Base-by-base conservation (phyloP, 2,329 filamentous ascomycete genomes). In the Neoscytalidium dimidiatum region DNA sequence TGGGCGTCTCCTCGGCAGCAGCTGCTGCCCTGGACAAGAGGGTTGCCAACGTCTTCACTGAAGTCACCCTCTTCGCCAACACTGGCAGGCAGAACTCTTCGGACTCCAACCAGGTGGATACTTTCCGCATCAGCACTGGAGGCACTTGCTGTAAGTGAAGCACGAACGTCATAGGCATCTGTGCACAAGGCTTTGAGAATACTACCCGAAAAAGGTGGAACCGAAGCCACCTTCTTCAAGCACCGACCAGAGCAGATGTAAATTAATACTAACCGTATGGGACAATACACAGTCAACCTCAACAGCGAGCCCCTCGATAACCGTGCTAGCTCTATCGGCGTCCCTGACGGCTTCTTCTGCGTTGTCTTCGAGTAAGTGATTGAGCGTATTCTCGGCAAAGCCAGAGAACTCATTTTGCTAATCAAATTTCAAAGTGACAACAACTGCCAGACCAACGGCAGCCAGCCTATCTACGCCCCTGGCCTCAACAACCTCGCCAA, bases 31-130 rank as follows among this genome's bases (percentile, higher is more conserved):
- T 58, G 17, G 23, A 14, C 7, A 7, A 21, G 5, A 29, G 35
- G 17, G 0, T 0, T 11, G 1, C 7, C 1, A 3, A 0, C 1
- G 35, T 28, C 23, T 8, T 29, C 23, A 31, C 11, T 11, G 2
- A 14, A 1, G 23, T 58, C 35, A 58, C 23, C 1, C 31, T 58
- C 9, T 44, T n/a, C 21, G 26, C 28, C 21, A 35, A n/a, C 17
- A 4, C 7, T 6, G 6, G 7, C 8, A 9, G 21, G 29, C 7
- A 19, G 9, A 38, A 35, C 29, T 31, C 29, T 29, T 35, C 5
- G 9, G 29, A 38, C 31, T 11, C 13, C 33, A 35, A 14, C 29
- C 46, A 51, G 52, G n/a, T 3, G 31, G 6, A 26, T 14, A 29
- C 7, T 2, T 9, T 44, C 23, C 8, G 13, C 14, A 4, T 29